Evolutionary conservation across 2,329 filamentous ascomycete genomes (phyloP), one percentile per base, ranked within the genome.

Genomic region (Arthrobotrys entomopaga): DNA sequence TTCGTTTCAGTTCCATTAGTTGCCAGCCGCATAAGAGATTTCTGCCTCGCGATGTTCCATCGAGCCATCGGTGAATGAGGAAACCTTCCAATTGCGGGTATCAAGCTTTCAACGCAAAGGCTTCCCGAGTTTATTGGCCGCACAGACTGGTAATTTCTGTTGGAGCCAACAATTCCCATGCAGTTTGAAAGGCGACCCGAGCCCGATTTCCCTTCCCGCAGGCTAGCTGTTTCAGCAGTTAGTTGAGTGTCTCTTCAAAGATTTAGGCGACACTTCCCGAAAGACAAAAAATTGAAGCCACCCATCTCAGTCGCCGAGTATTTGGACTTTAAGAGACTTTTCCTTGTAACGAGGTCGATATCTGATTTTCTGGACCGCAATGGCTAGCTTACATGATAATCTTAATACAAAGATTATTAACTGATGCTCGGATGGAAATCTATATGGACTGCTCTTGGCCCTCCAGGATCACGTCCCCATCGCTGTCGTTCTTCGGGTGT

Each of bases 141-240:
- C 52, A 69, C 65, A 69, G 65, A 61, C 56, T 38, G 4, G 13
- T 2, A 26, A 22, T 43, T 43, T 4, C 7, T 38, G 38, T 61
- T 34, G 38, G 48, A 46, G 40, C 58, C 42, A 57, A 61, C 56
- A 69, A 54, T 54, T 8, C 29, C 29, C 29, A 66, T 60, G 11
- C 20, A 61, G 65, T 56, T 56, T 64, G 65, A 70, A 63, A 64
- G 50, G 58, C 58, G 58, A 70, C 65, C 65, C 65, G 65, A 70
- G 49, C 56, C 65, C 52, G 58, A 63, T 56, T 50, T 58, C 34
- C 65, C 58, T 56, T 64, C 65, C 58, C 65, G 65, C 65, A 22
- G 53, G 22, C 65, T 70, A 70, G 43, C 58, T 70, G 65, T 63
- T 61, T 70, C 65, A 64, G 65, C 57, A 50, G 42, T 46, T 70